Evolutionary conservation across 805 yeast genomes (phyloP).

Genomic region (Hermanozyma aechmeae): DNA sequence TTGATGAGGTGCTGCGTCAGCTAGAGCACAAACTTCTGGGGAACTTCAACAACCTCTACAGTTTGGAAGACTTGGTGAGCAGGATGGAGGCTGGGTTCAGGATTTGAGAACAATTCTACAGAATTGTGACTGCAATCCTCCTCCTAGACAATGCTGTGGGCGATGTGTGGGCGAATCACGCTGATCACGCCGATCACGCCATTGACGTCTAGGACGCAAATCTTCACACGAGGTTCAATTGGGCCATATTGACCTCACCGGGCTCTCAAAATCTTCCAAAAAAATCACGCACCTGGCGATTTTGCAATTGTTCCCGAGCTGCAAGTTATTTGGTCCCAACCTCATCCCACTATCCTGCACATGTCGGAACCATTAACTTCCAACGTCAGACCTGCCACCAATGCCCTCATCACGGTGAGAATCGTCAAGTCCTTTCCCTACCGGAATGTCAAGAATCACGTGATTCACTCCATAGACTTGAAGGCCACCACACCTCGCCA

Average conservation of each 20-base stretch:
- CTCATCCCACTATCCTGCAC: not conserved
- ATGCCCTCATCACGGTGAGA: slow-evolving; percentile 75
- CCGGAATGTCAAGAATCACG: slow-evolving; percentile 73
- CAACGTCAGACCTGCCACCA: slow-evolving; percentile 60
- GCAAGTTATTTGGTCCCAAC: too few species aligned
- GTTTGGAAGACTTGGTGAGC: slow-evolving; percentile 14
- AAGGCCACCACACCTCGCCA: slow-evolving; percentile 56
- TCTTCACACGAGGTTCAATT: too few species aligned
- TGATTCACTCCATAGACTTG: slow-evolving; percentile 63
- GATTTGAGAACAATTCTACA: too few species aligned
- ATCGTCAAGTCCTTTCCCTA: slow-evolving; percentile 87
- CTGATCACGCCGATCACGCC: too few species aligned
- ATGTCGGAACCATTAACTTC: slow-evolving; percentile 57
- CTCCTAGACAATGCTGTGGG: too few species aligned
- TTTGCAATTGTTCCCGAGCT: too few species aligned
- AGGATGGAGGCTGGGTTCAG: slow-evolving; percentile 17
- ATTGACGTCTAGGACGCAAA: too few species aligned
- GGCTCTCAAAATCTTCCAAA: too few species aligned
- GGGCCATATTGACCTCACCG: too few species aligned
- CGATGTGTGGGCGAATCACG: too few species aligned
- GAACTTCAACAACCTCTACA: slow-evolving; percentile 15
- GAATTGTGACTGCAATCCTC: too few species aligned
- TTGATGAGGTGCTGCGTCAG: slow-evolving; percentile 14
- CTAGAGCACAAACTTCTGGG: slow-evolving; percentile 16
- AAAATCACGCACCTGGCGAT: too few species aligned